These are phyloP conservation scores for Colletotrichum tanaceti DNA, from an alignment of 2,329 filamentous ascomycete genomes.

Conservation along the genomic window DNA sequence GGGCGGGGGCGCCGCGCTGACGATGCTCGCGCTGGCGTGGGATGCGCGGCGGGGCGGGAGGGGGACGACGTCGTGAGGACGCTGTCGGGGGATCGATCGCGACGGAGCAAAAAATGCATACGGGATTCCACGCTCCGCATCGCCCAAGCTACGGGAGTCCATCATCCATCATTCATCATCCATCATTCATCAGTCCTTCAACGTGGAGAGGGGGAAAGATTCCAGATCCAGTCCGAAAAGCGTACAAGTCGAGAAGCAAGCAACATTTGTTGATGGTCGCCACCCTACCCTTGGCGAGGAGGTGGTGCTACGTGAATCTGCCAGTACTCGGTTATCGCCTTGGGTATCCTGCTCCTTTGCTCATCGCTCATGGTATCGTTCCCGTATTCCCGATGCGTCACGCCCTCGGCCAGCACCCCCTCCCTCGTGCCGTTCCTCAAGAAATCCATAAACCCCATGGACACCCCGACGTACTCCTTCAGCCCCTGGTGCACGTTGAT, in stretches of 20 bases:
- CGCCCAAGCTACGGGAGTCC: no score
- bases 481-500: constrained; percentile 68
- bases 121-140: no score
- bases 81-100: no score
- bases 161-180: no score
- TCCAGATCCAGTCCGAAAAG: no score
- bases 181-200: no score
- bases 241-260: no score
- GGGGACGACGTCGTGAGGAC: neutral
- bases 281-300: constrained; percentile 6
- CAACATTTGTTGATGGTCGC: neutral
- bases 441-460: constrained; percentile 67
- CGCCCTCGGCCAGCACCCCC: constrained; percentile 62
- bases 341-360: constrained; percentile 48
- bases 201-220: no score
- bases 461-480: constrained; percentile 69
- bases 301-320: constrained; percentile 55
- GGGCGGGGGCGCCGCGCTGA: constrained; percentile 43
- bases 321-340: constrained; percentile 53
- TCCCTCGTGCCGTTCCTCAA: constrained; percentile 54
- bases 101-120: no score
- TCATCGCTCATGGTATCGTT: constrained; percentile 54
- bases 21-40: constrained; percentile 13
- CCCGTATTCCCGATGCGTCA: constrained; percentile 55
- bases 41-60: neutral